phyloP scores from a whole-genome alignment of 169 alveolate genomes.

The Cryptosporidium andersoni region DNA sequence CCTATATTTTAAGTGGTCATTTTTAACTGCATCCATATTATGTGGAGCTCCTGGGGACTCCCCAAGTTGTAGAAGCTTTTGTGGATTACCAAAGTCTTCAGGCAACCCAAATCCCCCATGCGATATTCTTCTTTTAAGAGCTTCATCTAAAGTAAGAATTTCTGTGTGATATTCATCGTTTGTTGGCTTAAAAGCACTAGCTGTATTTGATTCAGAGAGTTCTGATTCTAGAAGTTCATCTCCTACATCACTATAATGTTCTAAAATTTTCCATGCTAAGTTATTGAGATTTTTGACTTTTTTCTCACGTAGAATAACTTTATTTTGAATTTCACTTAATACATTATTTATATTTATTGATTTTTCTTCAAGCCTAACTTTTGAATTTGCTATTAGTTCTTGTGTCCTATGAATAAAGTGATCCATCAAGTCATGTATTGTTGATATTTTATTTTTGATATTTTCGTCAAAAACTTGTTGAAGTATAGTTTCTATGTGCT shows the following conservation, averaged over 20 bases:
- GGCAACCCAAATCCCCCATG: slow-evolving; percentile 61
- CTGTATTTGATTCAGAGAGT: slow-evolving; percentile 32
- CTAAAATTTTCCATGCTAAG: slow-evolving; percentile 56
- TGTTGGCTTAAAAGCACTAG: neutral
- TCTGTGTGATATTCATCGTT: neutral
- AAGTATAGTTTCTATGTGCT: slow-evolving; percentile 2
- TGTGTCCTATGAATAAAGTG: slow-evolving; percentile 54
- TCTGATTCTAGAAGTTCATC: neutral
- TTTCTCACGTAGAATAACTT: slow-evolving; percentile 45
- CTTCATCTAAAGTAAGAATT: slow-evolving; percentile 54
- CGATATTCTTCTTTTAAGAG: slow-evolving; percentile 60
- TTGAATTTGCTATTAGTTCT: slow-evolving; percentile 22
- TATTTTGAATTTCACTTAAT: slow-evolving; percentile 14
- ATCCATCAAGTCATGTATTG: slow-evolving; percentile 30
- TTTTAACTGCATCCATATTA: neutral
- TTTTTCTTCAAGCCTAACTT: slow-evolving; percentile 54
- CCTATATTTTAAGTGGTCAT: neutral
- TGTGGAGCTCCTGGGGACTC: slow-evolving; percentile 23
- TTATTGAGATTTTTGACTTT: slow-evolving; percentile 44
- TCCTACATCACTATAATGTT: slow-evolving; percentile 7
- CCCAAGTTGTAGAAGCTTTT: slow-evolving; percentile 31
- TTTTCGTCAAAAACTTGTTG: slow-evolving; percentile 14
- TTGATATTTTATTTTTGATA: slow-evolving; percentile 27
- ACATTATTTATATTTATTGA: slow-evolving; percentile 27
- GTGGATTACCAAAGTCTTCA: slow-evolving; percentile 57